Base-by-base conservation (phyloP, 1,284 basidiomycete species). In the Ganoderma sp. region DNA sequence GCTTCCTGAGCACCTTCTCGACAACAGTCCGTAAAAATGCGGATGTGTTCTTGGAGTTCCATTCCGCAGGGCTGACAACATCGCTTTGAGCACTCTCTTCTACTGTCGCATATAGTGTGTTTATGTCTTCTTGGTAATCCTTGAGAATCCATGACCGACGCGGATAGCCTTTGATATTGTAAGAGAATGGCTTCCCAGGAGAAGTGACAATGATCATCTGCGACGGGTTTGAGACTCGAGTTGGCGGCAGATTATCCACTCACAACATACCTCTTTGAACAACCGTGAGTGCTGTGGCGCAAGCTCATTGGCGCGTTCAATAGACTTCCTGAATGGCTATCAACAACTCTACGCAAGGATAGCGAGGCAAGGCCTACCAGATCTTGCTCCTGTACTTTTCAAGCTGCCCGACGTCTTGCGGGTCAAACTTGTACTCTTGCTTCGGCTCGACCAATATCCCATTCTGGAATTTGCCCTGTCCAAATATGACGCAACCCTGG, bases 391-490 rank as follows among this genome's bases (percentile, higher is more conserved):
- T 69, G 68, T 79, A 80, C 32, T 71, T 66, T 6, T 67, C 71
- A 1, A 80, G 71, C 63, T 75, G 72, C 15, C 62, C 34, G 8
- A 63, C 48, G 45, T 79, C 75, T 28, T 60, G 58, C 8, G 39
- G 50, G 37, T 81, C 78, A 32, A 81, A 75, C 25, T 68, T 70
- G 58, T 66, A 72, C 8, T 52, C 64, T 3, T 73, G 67, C 43
- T 71, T 69, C 1, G 82, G 80, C 39, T 84, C 75, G 32, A 84
- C 75, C 19, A 83, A 72, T 34, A 83, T 67, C 2, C 83, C 82
- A 22, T 77, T 78, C 43, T 81, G 78, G 64, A 79, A 79, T 54
- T 79, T 75, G 45, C 79, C 81, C 2, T 81, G 76, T 14, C 83
- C 83, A 69, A 84, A 84, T 68, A 84, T 78, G 39, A 83, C 63